These are phyloP conservation scores for Fusarium sublunatum DNA, from an alignment of 2,329 filamentous ascomycete species.

Conservation along the genomic window DNA sequence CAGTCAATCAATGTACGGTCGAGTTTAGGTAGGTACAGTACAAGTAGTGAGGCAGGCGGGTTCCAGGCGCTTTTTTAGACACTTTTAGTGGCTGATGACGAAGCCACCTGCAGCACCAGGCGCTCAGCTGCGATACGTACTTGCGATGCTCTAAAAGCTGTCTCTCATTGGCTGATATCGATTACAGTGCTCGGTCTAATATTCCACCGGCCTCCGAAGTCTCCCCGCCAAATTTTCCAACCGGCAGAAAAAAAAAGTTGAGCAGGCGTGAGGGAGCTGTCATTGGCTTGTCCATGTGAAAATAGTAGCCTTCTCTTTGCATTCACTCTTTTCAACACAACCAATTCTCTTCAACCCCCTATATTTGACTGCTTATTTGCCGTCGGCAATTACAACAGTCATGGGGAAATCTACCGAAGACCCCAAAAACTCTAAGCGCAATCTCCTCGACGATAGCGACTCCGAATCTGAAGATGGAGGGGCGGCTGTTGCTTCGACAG, in stretches of 20 bases:
- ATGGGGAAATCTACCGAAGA: slow-evolving; percentile 45
- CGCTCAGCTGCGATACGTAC: slow-evolving; percentile 6
- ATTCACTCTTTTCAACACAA: background rate
- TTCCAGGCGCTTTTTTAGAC: slow-evolving; percentile 25
- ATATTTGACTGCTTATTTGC: background rate
- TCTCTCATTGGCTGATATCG: slow-evolving; percentile 18
- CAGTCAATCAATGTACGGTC: slow-evolving; percentile 31
- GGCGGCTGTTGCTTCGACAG: slow-evolving; percentile 53
- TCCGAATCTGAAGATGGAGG: slow-evolving; percentile 60
- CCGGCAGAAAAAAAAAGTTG: slow-evolving; percentile 48
- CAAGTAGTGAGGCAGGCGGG: slow-evolving; percentile 7
- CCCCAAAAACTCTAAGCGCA: slow-evolving; percentile 57
- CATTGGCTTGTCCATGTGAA: slow-evolving; percentile 22
- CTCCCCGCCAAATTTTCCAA: slow-evolving; percentile 51
- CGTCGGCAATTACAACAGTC: background rate
- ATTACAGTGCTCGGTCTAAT: slow-evolving; percentile 3
- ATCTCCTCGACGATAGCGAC: slow-evolving; percentile 67
- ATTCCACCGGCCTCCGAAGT: slow-evolving; percentile 17
- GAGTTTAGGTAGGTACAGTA: slow-evolving; percentile 12
- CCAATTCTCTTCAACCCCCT: background rate
- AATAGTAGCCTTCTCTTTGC: slow-evolving; percentile 22
- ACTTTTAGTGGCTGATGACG: slow-evolving; percentile 45
- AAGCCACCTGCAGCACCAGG: slow-evolving; percentile 35
- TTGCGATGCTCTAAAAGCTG: slow-evolving; percentile 5
- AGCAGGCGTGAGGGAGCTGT: slow-evolving; percentile 29